These are phyloP conservation scores for Blepharisma japonicum DNA, from an alignment of 73 alveolate species.

Conservation along the genomic window DNA sequence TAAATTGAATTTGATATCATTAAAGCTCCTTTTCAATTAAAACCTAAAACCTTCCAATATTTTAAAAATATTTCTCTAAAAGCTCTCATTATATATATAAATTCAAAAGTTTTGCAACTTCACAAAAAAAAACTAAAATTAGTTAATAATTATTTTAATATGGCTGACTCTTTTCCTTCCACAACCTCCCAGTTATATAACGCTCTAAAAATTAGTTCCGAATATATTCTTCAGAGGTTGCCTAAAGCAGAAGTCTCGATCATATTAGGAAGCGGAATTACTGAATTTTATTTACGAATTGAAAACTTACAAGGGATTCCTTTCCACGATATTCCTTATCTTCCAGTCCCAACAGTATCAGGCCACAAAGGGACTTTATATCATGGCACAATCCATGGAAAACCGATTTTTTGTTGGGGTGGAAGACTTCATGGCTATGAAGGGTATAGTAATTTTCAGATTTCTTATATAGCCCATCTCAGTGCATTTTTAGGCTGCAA, in stretches of 20 bases:
- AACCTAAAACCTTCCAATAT: no score
- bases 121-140: no score
- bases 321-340: conserved; percentile 36
- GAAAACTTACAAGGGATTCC: conserved; percentile 23
- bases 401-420: conserved; percentile 27
- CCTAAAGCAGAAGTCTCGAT: conserved; percentile 28
- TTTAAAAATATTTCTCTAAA: no score
- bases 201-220: conserved; percentile 11
- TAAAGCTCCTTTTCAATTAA: no score
- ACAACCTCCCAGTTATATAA: conserved; percentile 20
- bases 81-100: no score
- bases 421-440: conserved; percentile 47
- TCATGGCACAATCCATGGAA: conserved; percentile 34
- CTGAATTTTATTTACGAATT: conserved; percentile 27
- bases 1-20: no score
- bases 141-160: no score
- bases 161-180: background rate
- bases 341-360: conserved; percentile 34
- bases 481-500: conserved; percentile 45
- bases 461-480: conserved; percentile 35
- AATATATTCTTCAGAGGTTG: background rate
- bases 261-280: conserved; percentile 46
- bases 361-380: conserved; percentile 40
- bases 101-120: no score
- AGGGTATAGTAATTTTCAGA: conserved; percentile 38